Conservation (phyloP, 1,284 basidiomycete species). For the Cronartium ribicola region DNA sequence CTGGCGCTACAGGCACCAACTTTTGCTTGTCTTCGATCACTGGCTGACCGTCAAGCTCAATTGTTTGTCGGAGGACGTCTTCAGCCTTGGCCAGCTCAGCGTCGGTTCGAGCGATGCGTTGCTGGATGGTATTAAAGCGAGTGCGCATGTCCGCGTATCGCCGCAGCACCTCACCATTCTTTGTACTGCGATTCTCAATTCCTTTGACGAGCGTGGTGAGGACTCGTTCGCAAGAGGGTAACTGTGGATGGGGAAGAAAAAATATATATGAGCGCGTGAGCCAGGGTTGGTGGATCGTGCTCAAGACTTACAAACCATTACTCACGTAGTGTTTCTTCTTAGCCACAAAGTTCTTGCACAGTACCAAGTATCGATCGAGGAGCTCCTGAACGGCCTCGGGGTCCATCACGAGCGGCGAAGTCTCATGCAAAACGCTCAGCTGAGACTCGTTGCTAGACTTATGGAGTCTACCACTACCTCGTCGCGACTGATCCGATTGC, state of each 20-base stretch:
- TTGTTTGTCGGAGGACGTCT: constrained; percentile 11
- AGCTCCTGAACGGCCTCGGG: constrained; percentile 12
- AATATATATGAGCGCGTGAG: neutral
- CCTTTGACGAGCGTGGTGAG: constrained; percentile 24
- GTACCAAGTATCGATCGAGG: constrained; percentile 10
- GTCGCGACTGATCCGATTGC: neutral
- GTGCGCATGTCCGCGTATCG: constrained; percentile 25
- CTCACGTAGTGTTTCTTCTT: constrained; percentile 38
- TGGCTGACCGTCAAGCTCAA: constrained; percentile 4
- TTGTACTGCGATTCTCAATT: constrained; percentile 27
- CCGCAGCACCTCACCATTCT: constrained; percentile 31
- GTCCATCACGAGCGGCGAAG: neutral
- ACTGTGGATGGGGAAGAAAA: constrained; percentile 2
- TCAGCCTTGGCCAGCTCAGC: constrained; percentile 4
- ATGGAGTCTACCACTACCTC: neutral
- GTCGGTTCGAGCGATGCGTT: constrained; percentile 10
- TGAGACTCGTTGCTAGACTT: neutral
- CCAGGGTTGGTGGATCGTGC: neutral
- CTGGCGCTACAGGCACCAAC: neutral
- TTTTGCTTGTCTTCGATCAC: neutral
- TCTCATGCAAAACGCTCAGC: neutral
- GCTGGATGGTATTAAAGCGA: constrained; percentile 16
- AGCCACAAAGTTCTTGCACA: constrained; percentile 34
- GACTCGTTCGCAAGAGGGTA: constrained; percentile 36
- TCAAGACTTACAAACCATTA: neutral